Evolutionary conservation across 306 rosid species (phyloP).

Genomic region (Prosopis cineraria): DNA sequence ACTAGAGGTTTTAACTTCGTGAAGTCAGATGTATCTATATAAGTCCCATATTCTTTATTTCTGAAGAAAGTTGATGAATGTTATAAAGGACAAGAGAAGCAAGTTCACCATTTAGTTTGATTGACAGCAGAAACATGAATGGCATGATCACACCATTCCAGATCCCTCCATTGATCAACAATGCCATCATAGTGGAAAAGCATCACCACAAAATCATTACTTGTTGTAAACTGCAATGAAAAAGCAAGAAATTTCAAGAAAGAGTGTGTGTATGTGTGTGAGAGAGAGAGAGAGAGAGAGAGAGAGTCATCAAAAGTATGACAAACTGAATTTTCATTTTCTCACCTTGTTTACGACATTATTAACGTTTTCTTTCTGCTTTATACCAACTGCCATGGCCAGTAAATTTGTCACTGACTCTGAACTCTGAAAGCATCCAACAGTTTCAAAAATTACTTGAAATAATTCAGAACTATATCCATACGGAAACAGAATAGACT

Average conservation of each 20-base stretch:
- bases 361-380: conserved; percentile 36
- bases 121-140: conserved; percentile 38
- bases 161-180: conserved; percentile 35
- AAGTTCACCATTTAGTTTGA: conserved; percentile 34
- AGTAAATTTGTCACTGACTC: conserved; percentile 12
- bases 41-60: neutral
- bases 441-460: neutral
- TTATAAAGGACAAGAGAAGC: neutral
- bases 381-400: conserved; percentile 41
- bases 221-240: conserved; percentile 13
- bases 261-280: no score
- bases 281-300: no score
- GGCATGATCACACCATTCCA: conserved; percentile 23
- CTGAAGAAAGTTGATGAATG: neutral
- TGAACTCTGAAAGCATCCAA: conserved; percentile 20
- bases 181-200: conserved; percentile 39
- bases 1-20: no score
- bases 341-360: conserved; percentile 33
- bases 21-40: neutral
- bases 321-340: neutral
- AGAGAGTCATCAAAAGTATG: neutral
- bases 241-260: neutral
- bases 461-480: neutral
- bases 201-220: conserved; percentile 18
- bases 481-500: neutral